Evolutionary conservation across 2,329 filamentous ascomycete species (phyloP), one percentile per base, ranked within the genome.

Genomic region (Alternaria solani): DNA sequence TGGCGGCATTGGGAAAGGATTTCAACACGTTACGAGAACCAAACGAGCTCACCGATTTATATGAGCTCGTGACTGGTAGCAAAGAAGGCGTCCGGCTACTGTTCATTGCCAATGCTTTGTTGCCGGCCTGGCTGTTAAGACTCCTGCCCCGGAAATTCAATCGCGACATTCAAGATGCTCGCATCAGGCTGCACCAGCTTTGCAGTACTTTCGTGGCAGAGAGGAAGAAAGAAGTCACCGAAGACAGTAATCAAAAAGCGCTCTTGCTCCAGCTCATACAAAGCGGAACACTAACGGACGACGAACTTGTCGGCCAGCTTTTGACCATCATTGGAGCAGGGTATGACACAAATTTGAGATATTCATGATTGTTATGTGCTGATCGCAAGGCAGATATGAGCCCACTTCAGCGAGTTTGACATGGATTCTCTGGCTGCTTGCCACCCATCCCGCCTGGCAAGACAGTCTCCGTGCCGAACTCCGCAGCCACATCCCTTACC

Each of bases 231-330:
- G 51, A 42, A 32, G 8, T 12, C 7, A 20, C 12, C 12, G 14
- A 34, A 34, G 39, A 42, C 28, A 30, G n/a, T n/a, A 20, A 26
- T 0, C 26, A 32, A 32, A 53, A 43, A 3, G 38, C 25, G 16
- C 25, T 53, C n/a, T 43, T 53, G n/a, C 6, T 42, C n/a, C 36
- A 42, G 38, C 51, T 53, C 25, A 53, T 53, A 32, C 36, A 43
- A 2, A n/a, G 38, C 23, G 25, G 5, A 32, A 32, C 25, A 11
- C 25, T 53, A 11, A 32, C 51, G 11, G 38, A 53, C 7, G 14
- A 53, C 0, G 51, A 53, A 14, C 4, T 53, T 16, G 38, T 42
- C n/a, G 38, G 18, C 3, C 51, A 53, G 18, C 38, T 53, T 20
- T 25, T 53, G 1, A 53, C 38, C 11, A 53, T 42, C 12, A 53